phyloP scores from a whole-genome alignment of 129 eudicot genomes.

The Saussurea involucrata region DNA sequence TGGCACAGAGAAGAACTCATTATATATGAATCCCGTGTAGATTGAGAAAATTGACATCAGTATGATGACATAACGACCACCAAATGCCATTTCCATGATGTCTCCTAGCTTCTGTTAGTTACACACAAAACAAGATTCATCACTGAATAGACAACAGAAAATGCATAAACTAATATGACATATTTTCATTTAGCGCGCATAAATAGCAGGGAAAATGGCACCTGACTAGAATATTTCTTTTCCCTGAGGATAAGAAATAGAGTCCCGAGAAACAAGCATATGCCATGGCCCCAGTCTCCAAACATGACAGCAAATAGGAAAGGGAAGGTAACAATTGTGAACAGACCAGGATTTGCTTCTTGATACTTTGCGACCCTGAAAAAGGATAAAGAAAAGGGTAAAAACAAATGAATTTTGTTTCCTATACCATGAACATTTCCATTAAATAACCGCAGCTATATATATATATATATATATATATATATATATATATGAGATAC shows the following conservation, averaged over 20 bases:
- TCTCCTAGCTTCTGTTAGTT: slow-evolving; percentile 84
- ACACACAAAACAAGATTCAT: slow-evolving; percentile 17
- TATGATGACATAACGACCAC: slow-evolving; percentile 88
- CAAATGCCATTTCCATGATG: slow-evolving; percentile 93
- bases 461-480: no score
- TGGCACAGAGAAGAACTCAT: slow-evolving; percentile 91
- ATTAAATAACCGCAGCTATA: not conserved
- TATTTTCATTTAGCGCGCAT: not conserved
- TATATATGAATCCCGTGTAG: slow-evolving; percentile 82
- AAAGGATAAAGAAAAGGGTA: not conserved
- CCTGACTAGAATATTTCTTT: slow-evolving; percentile 76
- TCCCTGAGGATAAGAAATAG: slow-evolving; percentile 66
- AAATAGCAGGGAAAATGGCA: slow-evolving; percentile 6
- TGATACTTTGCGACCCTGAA: slow-evolving; percentile 91
- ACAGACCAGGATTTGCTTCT: slow-evolving; percentile 87
- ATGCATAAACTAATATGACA: not conserved
- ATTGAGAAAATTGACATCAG: slow-evolving; percentile 92
- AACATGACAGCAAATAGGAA: slow-evolving; percentile 94
- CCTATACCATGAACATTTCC: not conserved
- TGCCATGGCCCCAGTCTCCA: slow-evolving; percentile 97
- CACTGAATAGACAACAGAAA: not conserved
- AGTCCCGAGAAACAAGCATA: slow-evolving; percentile 76
- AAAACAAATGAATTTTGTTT: not conserved
- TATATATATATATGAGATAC: slow-evolving; percentile 21
- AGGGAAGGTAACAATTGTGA: slow-evolving; percentile 79